Conservation (phyloP, 2,329 filamentous ascomycete genomes). For the Epichloe gansuensis region DNA sequence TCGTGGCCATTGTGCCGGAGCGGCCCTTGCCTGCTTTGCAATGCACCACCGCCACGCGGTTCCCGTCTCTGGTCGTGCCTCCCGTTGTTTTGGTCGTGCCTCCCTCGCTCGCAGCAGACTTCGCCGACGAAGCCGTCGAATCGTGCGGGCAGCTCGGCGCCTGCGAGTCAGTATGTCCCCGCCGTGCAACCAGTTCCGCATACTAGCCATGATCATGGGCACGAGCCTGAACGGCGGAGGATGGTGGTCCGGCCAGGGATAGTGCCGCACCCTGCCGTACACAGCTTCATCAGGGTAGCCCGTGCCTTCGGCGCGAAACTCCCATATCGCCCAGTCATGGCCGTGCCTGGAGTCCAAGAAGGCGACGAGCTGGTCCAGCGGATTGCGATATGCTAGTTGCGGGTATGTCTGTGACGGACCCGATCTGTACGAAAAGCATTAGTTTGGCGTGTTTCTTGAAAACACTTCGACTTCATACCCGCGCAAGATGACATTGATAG, state of each 20-base stretch:
- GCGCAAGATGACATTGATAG: neutral
- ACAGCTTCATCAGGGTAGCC: constrained; percentile 89
- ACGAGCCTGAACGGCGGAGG: constrained; percentile 86
- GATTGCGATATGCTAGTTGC: constrained; percentile 86
- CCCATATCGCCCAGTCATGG: constrained; percentile 87
- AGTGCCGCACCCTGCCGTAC: constrained; percentile 75
- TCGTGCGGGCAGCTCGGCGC: neutral
- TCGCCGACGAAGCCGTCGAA: neutral
- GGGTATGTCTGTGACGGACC: constrained; percentile 85
- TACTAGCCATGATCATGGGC: constrained; percentile 79
- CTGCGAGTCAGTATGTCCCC: constrained; percentile 24
- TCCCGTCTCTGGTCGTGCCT: constrained; percentile 18
- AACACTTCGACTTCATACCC: neutral
- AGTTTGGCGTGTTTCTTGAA: neutral
- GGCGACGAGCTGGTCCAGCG: constrained; percentile 71
- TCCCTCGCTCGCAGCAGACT: neutral
- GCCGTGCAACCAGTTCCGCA: constrained; percentile 73
- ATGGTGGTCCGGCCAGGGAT: constrained; percentile 94
- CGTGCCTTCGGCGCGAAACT: constrained; percentile 92
- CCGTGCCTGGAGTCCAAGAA: constrained; percentile 82
- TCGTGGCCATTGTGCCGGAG: constrained; percentile 77
- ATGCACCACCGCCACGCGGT: constrained; percentile 77
- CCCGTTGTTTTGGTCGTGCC: neutral
- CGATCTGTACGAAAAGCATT: constrained; percentile 45
- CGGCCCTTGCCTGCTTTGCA: constrained; percentile 96